phyloP scores from a whole-genome alignment of 345 rosid genomes.

The Citrus cavaleriei region DNA sequence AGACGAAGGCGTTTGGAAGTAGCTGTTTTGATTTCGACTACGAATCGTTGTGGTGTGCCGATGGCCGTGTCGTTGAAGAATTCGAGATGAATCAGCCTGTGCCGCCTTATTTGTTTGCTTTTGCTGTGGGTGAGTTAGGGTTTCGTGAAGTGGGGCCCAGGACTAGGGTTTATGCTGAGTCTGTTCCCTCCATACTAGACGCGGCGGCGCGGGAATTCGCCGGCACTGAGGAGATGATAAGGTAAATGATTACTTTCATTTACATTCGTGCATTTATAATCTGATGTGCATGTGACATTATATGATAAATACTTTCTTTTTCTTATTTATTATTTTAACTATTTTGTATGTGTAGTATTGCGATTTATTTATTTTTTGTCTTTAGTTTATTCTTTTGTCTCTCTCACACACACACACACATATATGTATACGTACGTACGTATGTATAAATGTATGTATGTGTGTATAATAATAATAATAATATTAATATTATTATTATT shows the following conservation, averaged over 20 bases:
- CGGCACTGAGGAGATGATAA: conserved; percentile 86
- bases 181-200: conserved; percentile 48
- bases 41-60: conserved; percentile 54
- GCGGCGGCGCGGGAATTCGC: conserved; percentile 82
- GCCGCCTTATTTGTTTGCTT: conserved; percentile 91
- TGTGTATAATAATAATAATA: too few relatives aligned
- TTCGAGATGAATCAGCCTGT: conserved; percentile 86
- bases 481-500: too few relatives aligned
- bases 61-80: conserved; percentile 79
- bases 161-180: conserved; percentile 78
- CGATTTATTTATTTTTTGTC: not conserved
- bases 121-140: conserved; percentile 85
- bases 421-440: too few relatives aligned
- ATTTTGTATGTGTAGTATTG: too few relatives aligned
- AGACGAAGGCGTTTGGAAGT: conserved; percentile 28
- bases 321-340: too few relatives aligned
- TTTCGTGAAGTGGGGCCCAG: conserved; percentile 82
- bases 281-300: not conserved
- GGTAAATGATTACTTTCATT: not conserved
- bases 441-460: too few relatives aligned
- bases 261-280: too few relatives aligned
- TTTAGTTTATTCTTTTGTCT: not conserved
- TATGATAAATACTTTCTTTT: too few relatives aligned
- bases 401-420: too few relatives aligned
- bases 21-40: conserved; percentile 11